Evolutionary conservation across 805 yeast species (phyloP).

Genomic region (Monosporozyma yasuniensis): DNA sequence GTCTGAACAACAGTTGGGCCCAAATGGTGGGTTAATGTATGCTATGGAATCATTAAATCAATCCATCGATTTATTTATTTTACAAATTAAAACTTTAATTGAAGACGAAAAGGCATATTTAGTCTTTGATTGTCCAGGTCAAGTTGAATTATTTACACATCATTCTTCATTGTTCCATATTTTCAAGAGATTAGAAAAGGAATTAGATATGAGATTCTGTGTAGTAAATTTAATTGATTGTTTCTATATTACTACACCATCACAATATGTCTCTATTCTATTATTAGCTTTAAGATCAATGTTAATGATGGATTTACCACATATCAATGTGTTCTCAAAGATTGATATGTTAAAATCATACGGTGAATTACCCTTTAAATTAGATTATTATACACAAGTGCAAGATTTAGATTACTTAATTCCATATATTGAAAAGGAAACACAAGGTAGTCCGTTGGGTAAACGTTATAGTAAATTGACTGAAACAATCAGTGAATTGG

Average conservation of each 20-base stretch:
- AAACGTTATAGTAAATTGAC: constrained; percentile 59
- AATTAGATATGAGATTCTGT: constrained; percentile 61
- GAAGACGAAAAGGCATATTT: constrained; percentile 52
- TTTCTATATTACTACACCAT: constrained; percentile 71
- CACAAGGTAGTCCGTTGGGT: constrained; percentile 53
- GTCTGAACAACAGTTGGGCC: constrained; percentile 66
- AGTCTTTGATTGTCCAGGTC: constrained; percentile 91
- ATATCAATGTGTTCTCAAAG: constrained; percentile 84
- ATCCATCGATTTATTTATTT: constrained; percentile 49
- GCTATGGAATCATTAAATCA: constrained; percentile 65
- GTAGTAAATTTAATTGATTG: constrained; percentile 86
- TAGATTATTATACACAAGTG: constrained; percentile 86
- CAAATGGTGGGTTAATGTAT: constrained; percentile 82
- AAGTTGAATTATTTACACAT: constrained; percentile 89
- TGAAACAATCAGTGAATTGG: constrained; percentile 67
- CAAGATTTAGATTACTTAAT: constrained; percentile 66
- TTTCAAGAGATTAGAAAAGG: constrained; percentile 54
- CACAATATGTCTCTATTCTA: constrained; percentile 77
- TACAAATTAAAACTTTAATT: constrained; percentile 48
- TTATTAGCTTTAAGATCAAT: constrained; percentile 78
- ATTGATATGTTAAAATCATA: constrained; percentile 72
- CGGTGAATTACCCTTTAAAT: constrained; percentile 71
- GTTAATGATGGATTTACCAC: constrained; percentile 90
- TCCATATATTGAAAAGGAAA: constrained; percentile 62
- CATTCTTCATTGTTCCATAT: constrained; percentile 65